phyloP scores from a whole-genome alignment of 2,329 filamentous ascomycete species.

The Purpureocillium takamizusanense region DNA sequence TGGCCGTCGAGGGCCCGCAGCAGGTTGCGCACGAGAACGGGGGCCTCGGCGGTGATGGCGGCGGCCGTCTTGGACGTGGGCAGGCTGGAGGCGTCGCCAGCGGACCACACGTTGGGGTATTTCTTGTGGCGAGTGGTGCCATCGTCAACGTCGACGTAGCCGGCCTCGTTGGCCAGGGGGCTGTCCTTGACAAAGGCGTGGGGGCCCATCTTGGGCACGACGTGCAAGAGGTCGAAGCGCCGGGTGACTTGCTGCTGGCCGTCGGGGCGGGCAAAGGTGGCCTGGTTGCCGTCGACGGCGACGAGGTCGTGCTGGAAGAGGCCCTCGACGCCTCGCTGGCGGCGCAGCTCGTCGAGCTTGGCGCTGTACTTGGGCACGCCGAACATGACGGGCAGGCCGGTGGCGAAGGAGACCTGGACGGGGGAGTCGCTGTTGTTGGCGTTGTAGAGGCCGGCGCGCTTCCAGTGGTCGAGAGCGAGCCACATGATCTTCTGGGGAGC shows the following conservation, averaged over 20 bases:
- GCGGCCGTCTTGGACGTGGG: constrained; percentile 49
- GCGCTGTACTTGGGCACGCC: constrained; percentile 51
- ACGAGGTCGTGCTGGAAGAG: constrained; percentile 50
- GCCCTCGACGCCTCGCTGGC: constrained; percentile 46
- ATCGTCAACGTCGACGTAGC: constrained; percentile 49
- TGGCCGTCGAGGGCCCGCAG: constrained; percentile 35
- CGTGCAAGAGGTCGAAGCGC: constrained; percentile 47
- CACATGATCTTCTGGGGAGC: constrained; percentile 55
- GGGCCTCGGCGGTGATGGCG: constrained; percentile 41
- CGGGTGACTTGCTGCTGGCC: constrained; percentile 33
- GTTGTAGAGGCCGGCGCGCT: constrained; percentile 39
- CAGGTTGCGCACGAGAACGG: constrained; percentile 40
- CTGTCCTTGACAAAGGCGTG: constrained; percentile 45
- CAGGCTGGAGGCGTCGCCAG: constrained; percentile 49
- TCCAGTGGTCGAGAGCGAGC: constrained; percentile 53
- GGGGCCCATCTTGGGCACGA: constrained; percentile 49
- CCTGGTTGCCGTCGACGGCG: constrained; percentile 41
- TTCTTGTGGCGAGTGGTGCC: constrained; percentile 42
- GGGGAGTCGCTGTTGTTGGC: constrained; percentile 22
- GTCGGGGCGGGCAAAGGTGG: constrained; percentile 36
- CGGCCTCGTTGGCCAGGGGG: constrained; percentile 42
- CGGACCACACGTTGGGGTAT: constrained; percentile 49
- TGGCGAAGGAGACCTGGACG: constrained; percentile 46
- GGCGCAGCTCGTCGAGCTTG: constrained; percentile 41
- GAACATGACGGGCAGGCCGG: constrained; percentile 47